A percentile compares a stretch with the other conserved stretches of the same genome.
These are phyloP conservation scores for Coniosporium apollinis DNA, from an alignment of 495 filamentous ascomycete species.

Conservation along the genomic window DNA sequence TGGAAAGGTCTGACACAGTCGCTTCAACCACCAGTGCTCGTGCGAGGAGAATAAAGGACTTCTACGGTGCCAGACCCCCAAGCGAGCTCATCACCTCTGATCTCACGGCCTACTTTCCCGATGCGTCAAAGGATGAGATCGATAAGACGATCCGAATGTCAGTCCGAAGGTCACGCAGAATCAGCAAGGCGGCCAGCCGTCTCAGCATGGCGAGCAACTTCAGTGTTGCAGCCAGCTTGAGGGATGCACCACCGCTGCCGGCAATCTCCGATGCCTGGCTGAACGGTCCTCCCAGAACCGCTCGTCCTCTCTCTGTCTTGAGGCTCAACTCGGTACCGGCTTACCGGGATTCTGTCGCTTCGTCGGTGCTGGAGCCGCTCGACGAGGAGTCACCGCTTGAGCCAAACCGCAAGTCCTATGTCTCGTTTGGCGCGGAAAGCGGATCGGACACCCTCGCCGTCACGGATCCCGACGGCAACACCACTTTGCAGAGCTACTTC, in stretches of 20 bases:
- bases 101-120: conserved; percentile 90
- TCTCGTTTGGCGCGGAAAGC: conserved; percentile 66
- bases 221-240: conserved; percentile 79
- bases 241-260: conserved; percentile 82
- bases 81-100: conserved; percentile 96
- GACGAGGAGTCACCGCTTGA: conserved; percentile 86
- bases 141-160: conserved; percentile 86
- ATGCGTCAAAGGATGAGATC: conserved; percentile 80
- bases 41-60: conserved; percentile 46
- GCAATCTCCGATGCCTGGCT: conserved; percentile 91
- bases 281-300: conserved; percentile 34
- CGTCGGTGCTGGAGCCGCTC: conserved; percentile 69
- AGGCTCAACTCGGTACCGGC: conserved; percentile 34
- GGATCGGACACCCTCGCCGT: conserved; percentile 44
- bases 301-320: conserved; percentile 46
- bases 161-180: conserved; percentile 68
- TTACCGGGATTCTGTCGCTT: conserved; percentile 75
- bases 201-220: conserved; percentile 87
- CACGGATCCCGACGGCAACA: conserved; percentile 58
- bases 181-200: conserved; percentile 81
- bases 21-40: conserved; percentile 27
- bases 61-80: conserved; percentile 82
- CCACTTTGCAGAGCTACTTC: conserved; percentile 57
- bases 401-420: conserved; percentile 86
- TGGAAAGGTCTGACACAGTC: conserved; percentile 39